These are phyloP conservation scores for Eucalyptus sp. DNA, from an alignment of 345 rosid genomes.

Conservation along the genomic window DNA sequence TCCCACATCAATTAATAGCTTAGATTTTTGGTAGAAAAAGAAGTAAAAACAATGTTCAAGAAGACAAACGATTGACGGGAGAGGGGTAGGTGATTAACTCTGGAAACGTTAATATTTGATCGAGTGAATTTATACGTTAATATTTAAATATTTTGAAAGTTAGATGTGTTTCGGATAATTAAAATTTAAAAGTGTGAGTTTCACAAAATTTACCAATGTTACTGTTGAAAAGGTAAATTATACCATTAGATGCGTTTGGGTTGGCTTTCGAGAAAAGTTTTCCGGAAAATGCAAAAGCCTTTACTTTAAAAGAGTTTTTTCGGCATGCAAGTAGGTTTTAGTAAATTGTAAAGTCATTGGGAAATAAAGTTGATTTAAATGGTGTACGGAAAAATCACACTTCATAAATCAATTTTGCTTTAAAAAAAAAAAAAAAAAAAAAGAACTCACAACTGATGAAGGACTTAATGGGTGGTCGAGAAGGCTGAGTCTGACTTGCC, in stretches of 20 bases:
- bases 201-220: not conserved
- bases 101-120: not conserved
- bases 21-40: not conserved
- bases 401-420: too few relatives aligned
- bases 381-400: too few relatives aligned
- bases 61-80: not conserved
- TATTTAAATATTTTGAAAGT: not conserved
- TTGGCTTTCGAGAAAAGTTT: too few relatives aligned
- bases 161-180: not conserved
- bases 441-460: fast-evolving
- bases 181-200: not conserved
- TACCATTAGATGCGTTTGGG: too few relatives aligned
- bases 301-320: too few relatives aligned
- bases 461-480: fast-evolving
- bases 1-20: too few relatives aligned
- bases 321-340: too few relatives aligned
- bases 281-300: too few relatives aligned
- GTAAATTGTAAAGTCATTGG: too few relatives aligned
- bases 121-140: too few relatives aligned
- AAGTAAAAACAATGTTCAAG: not conserved
- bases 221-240: not conserved
- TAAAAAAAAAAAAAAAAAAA: too few relatives aligned
- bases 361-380: too few relatives aligned
- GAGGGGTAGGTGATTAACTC: not conserved
- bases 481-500: fast-evolving